Percentiles rank a stretch among this genome's conserved stretches.
Conservation (phyloP, 2,329 filamentous ascomycete genomes). For the Beauveria scarabaeidicola region DNA sequence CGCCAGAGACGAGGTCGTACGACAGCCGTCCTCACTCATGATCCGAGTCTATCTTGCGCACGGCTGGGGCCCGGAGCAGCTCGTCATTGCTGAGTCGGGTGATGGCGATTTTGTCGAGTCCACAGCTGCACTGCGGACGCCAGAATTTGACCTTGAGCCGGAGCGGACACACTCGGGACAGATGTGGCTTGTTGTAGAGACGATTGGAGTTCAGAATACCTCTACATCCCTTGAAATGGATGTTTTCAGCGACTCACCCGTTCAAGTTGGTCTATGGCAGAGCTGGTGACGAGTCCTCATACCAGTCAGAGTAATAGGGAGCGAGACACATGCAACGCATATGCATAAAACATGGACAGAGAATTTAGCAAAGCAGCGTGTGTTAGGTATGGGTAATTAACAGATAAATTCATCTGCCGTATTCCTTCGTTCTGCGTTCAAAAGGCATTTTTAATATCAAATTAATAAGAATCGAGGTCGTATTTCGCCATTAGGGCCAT, state of each 20-base stretch:
- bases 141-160: conserved; percentile 67
- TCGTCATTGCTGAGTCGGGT: conserved; percentile 56
- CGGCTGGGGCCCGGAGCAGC: conserved; percentile 61
- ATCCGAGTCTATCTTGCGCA: conserved; percentile 66
- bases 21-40: conserved; percentile 38
- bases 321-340: background rate
- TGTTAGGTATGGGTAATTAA: too few species aligned
- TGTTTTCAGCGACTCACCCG: conserved; percentile 40
- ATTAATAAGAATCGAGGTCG: too few species aligned
- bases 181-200: conserved; percentile 75
- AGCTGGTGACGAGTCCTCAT: background rate
- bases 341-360: background rate
- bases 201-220: conserved; percentile 49
- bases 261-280: conserved; percentile 38
- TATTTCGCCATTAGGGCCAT: too few species aligned
- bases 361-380: background rate
- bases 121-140: conserved; percentile 56
- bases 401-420: too few species aligned
- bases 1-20: conserved; percentile 14
- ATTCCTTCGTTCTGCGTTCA: too few species aligned
- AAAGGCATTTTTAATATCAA: too few species aligned
- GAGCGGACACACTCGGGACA: conserved; percentile 45
- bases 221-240: conserved; percentile 42
- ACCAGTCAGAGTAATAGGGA: too few species aligned
- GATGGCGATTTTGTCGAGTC: conserved; percentile 68